A percentile compares a stretch with the other conserved stretches of the same genome.
Conservation (phyloP, 176 grass and related monocot species). For the Avena atlantica region DNA sequence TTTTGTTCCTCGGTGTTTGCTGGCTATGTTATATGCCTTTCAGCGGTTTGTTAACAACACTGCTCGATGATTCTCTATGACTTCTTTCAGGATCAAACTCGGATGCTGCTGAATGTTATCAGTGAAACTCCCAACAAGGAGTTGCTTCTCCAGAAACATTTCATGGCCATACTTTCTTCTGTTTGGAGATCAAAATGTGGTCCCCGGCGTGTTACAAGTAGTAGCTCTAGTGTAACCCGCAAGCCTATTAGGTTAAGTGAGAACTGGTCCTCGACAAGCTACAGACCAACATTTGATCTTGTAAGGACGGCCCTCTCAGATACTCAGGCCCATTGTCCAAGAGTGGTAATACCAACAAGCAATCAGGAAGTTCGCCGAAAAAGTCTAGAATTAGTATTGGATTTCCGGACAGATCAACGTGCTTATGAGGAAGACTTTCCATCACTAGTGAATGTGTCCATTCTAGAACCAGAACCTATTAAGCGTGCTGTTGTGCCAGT, state of each 20-base stretch:
- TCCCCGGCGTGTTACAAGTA: conserved; percentile 22
- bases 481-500: conserved; percentile 37
- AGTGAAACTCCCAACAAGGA: conserved; percentile 86
- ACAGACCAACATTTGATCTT: conserved; percentile 57
- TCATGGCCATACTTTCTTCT: conserved; percentile 89
- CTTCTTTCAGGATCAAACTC: conserved; percentile 86
- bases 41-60: conserved; percentile 8
- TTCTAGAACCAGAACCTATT: conserved; percentile 56
- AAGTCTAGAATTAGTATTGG: conserved; percentile 75
- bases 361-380: conserved; percentile 45
- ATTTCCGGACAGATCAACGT: conserved; percentile 55
- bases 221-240: conserved; percentile 41
- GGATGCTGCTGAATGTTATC: conserved; percentile 78
- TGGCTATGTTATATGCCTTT: neutral
- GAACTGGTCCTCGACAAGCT: conserved; percentile 52
- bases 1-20: conserved; percentile 13
- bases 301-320: conserved; percentile 72
- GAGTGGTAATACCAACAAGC: conserved; percentile 39
- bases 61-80: conserved; percentile 32
- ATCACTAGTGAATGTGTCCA: conserved; percentile 63
- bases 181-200: conserved; percentile 88
- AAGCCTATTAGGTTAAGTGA: conserved; percentile 46
- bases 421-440: conserved; percentile 63
- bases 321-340: conserved; percentile 50
- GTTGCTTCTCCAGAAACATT: conserved; percentile 94